Evolutionary conservation across 441 rosid species (phyloP).

Genomic region (Jatropha multifida): DNA sequence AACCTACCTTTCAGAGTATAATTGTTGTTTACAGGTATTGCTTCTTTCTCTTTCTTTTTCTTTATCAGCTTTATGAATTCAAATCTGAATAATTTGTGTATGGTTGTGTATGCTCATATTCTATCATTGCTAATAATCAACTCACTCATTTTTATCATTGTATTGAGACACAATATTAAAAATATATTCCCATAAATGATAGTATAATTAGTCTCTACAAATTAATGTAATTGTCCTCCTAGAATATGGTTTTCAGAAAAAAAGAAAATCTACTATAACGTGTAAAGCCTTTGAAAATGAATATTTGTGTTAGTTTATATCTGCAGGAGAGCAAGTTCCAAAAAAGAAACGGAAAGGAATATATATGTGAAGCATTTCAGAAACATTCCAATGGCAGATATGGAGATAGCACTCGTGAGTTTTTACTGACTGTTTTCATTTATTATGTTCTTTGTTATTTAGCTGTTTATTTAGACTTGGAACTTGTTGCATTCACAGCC

Average conservation of each 20-base stretch:
- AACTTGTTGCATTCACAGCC: conserved; percentile 48
- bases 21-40: conserved; percentile 80
- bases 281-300: not conserved
- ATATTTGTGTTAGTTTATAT: conserved; percentile 5
- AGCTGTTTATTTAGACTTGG: not conserved
- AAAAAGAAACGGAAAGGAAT: conserved; percentile 58
- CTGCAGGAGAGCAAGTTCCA: conserved; percentile 57
- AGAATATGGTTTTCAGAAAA: not conserved
- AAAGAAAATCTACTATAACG: not conserved
- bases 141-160: not conserved
- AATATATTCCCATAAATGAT: not conserved
- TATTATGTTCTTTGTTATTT: not conserved
- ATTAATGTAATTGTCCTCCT: not conserved
- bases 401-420: conserved; percentile 93
- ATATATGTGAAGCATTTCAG: conserved; percentile 86
- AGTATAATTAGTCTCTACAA: not conserved
- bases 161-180: not conserved
- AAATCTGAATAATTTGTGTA: not conserved
- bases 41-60: not conserved
- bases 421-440: not conserved
- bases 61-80: not conserved
- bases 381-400: conserved; percentile 96
- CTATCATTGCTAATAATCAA: not conserved
- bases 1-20: conserved; percentile 81
- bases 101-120: not conserved